Evolutionary conservation across 495 filamentous ascomycete genomes (phyloP), one percentile per base, ranked within the genome.

Genomic region (Trypethelium eluteriae): DNA sequence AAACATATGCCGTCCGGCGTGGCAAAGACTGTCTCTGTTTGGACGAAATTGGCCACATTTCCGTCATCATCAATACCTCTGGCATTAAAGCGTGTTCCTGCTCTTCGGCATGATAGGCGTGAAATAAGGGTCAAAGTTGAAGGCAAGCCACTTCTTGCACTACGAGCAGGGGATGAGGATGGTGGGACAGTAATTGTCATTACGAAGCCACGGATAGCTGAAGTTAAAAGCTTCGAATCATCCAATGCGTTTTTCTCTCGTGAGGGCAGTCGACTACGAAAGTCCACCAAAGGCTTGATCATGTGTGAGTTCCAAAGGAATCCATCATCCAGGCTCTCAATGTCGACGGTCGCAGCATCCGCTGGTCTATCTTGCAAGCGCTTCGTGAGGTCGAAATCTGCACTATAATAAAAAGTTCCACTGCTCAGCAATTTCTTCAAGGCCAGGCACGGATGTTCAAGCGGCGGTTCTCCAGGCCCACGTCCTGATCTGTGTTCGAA

Each of bases 221-320:
- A 96, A 0, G 93, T 98, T 47, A 98, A 75, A 62, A 98, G 89
- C 62, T 90, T 84, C 62, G 92, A 96, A 2, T 81, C 81, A 78
- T 98, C 94, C 16, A 98, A 81, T 34, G 84, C 85, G 34, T 79
- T 80, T 64, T 87, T 88, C 66, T 97, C 92, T 18, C 83, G 81
- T 25, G 81, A 81, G 16, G 88, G 82, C 25, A 98, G 79, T 18
- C 90, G 85, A 14, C 88, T 91, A 36, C 94, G 87, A 73, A 98
- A 98, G 63, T 88, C 81, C 49, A 98, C 86, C 64, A 98, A 82
- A 7, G 95, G 93, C 65, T 88, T 83, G 67, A 98, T 96, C 93
- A 98, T 98, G 77, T 94, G 96, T 10, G 90, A 92, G 70, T 98
- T 98, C 94, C 94, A 98, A 38, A 98, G 77, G 77, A 96, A 96